Percentiles rank a stretch among this genome's conserved stretches.
Evolutionary conservation across 148 eudicot species (phyloP).

Genomic region (Silene conica): DNA sequence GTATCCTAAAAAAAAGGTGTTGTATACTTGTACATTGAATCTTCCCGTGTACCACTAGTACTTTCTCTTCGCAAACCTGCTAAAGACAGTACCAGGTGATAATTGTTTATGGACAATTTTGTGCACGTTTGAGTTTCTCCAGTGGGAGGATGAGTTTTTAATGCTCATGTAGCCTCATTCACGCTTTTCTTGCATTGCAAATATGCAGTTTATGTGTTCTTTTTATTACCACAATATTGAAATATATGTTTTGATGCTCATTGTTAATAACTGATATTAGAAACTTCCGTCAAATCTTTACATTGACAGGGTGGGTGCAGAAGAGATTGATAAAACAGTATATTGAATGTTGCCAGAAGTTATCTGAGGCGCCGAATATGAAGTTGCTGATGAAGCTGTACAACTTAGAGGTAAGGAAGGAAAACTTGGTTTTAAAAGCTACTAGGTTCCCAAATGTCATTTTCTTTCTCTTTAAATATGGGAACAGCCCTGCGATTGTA

Average conservation of each 20-base stretch:
- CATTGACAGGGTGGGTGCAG: slow-evolving; percentile 70
- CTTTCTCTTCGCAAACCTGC: neutral
- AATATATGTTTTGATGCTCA: neutral
- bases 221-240: neutral
- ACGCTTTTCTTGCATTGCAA: neutral
- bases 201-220: slow-evolving; percentile 2
- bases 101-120: neutral
- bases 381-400: slow-evolving; percentile 73
- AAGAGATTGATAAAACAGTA: slow-evolving; percentile 79
- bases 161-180: neutral
- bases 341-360: slow-evolving; percentile 60
- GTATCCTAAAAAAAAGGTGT: neutral
- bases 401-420: slow-evolving; percentile 52
- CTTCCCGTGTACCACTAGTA: neutral
- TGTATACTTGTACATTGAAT: neutral
- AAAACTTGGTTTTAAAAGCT: neutral
- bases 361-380: slow-evolving; percentile 66
- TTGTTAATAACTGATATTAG: neutral
- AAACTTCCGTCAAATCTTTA: neutral
- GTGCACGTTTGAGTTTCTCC: neutral
- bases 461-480: neutral
- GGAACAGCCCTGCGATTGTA: neutral
- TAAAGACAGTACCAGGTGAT: neutral
- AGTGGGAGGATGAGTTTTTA: neutral
- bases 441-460: neutral